Percentiles rank a stretch among this genome's conserved stretches.
phyloP scores from a whole-genome alignment of 1,284 basidiomycete genomes.

The Cutaneotrichosporon dermatis region DNA sequence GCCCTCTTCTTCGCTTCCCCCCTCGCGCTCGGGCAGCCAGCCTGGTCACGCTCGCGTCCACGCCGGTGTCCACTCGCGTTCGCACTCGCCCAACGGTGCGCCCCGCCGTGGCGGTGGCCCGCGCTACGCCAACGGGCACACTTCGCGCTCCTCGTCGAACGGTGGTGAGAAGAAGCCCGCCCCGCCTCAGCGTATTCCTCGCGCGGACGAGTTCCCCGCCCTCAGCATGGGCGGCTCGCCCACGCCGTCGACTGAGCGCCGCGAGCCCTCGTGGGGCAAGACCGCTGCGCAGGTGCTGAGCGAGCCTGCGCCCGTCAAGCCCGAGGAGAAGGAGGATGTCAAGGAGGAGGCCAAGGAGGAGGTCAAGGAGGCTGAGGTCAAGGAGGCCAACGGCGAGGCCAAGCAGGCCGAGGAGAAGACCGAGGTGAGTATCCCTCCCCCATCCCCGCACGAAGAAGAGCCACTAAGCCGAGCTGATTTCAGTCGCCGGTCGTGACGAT shows the following conservation, averaged over 20 bases:
- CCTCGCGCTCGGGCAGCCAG: slow-evolving; percentile 39
- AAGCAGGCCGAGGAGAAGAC: neutral
- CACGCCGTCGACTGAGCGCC: slow-evolving; percentile 25
- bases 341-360: slow-evolving; percentile 7
- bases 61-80: slow-evolving; percentile 34
- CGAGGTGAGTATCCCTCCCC: slow-evolving; percentile 2
- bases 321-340: slow-evolving; percentile 24
- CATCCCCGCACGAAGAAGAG: neutral
- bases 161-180: slow-evolving; percentile 19
- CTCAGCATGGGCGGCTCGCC: slow-evolving; percentile 25
- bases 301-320: slow-evolving; percentile 45
- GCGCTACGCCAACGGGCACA: slow-evolving; percentile 18
- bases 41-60: slow-evolving; percentile 41
- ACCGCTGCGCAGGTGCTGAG: slow-evolving; percentile 49
- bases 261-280: slow-evolving; percentile 37
- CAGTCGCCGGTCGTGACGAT: slow-evolving; percentile 37
- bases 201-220: slow-evolving; percentile 49
- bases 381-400: no score
- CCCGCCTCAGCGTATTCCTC: slow-evolving; percentile 42
- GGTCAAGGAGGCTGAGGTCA: neutral
- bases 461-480: slow-evolving; percentile 8
- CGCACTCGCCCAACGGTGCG: slow-evolving; percentile 39
- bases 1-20: slow-evolving; percentile 17
- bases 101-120: slow-evolving; percentile 12
- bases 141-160: slow-evolving; percentile 22